phyloP scores from a whole-genome alignment of 257 asterid species.

The Gentiana straminea region DNA sequence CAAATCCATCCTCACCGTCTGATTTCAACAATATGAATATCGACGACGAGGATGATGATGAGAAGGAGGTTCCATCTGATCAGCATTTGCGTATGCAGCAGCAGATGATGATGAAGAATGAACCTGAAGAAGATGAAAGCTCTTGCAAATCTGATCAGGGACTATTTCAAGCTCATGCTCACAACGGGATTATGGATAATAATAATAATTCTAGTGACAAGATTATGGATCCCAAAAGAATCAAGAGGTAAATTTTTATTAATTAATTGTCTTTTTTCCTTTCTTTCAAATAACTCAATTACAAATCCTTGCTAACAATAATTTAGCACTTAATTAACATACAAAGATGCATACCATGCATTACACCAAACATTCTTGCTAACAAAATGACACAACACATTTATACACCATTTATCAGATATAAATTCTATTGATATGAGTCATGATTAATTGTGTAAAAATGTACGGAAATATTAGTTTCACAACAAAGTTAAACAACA shows the following conservation, averaged over 20 bases:
- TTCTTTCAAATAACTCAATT: not conserved
- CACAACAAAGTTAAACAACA: too few species aligned
- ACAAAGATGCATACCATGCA: too few species aligned
- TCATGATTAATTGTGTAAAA: too few species aligned
- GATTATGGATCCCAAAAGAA: constrained; percentile 73
- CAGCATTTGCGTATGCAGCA: constrained; percentile 5
- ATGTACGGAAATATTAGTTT: too few species aligned
- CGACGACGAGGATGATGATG: constrained; percentile 18
- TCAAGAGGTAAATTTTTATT: constrained; percentile 43
- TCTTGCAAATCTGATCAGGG: constrained; percentile 48
- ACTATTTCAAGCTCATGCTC: constrained; percentile 5
- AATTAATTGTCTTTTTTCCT: not conserved
- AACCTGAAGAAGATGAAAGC: constrained; percentile 63
- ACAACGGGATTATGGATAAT: constrained; percentile 21
- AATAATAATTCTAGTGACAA: constrained; percentile 22
- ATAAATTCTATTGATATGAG: too few species aligned
- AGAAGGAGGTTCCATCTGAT: constrained; percentile 13
- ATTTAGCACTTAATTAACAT: too few species aligned
- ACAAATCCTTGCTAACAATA: too few species aligned
- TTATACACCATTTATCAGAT: too few species aligned
- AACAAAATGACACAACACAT: too few species aligned
- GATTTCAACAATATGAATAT: constrained; percentile 54
- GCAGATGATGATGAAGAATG: constrained; percentile 29
- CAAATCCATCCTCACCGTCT: constrained; percentile 65
- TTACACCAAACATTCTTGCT: too few species aligned